Conservation (phyloP, 1,284 basidiomycete genomes). For the Singerocomus rubriflavus region DNA sequence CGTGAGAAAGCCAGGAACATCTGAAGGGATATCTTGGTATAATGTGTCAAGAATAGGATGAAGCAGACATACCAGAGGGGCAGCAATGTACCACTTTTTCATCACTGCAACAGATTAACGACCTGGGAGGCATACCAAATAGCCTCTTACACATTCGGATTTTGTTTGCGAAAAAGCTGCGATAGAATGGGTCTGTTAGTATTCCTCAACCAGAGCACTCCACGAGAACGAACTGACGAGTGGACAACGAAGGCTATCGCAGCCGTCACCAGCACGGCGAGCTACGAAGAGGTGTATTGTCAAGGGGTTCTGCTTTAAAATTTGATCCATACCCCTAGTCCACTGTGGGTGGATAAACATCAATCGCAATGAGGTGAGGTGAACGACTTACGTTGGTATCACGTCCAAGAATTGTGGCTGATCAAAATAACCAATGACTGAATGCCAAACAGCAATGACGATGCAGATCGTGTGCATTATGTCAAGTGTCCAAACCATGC, state of each 20-base stretch:
- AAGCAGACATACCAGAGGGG: conserved; percentile 24
- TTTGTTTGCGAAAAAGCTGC: conserved; percentile 34
- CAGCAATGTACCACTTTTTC: conserved; percentile 33
- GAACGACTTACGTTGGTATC: conserved; percentile 27
- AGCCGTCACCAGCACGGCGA: conserved; percentile 33
- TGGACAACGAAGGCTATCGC: conserved; percentile 32
- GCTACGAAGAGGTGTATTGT: conserved; percentile 12
- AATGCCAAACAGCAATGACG: conserved; percentile 28
- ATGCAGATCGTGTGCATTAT: conserved; percentile 32
- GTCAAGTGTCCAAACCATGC: conserved; percentile 29
- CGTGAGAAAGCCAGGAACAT: conserved; percentile 32
- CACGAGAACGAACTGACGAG: conserved; percentile 21
- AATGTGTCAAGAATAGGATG: background rate
- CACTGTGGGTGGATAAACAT: conserved; percentile 13
- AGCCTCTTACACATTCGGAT: conserved; percentile 29
- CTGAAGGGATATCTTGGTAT: conserved; percentile 2
- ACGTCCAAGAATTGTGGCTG: conserved; percentile 26
- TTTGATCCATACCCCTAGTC: conserved; percentile 22
- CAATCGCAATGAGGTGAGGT: accelerated
- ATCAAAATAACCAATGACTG: conserved; percentile 26
- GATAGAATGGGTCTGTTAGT: background rate
- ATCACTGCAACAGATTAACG: conserved; percentile 24
- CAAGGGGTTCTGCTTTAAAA: background rate
- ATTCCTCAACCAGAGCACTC: background rate
- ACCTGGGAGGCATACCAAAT: background rate